Conservation (phyloP, 106 monocot genomes). For the Amphibolis antarctica region DNA sequence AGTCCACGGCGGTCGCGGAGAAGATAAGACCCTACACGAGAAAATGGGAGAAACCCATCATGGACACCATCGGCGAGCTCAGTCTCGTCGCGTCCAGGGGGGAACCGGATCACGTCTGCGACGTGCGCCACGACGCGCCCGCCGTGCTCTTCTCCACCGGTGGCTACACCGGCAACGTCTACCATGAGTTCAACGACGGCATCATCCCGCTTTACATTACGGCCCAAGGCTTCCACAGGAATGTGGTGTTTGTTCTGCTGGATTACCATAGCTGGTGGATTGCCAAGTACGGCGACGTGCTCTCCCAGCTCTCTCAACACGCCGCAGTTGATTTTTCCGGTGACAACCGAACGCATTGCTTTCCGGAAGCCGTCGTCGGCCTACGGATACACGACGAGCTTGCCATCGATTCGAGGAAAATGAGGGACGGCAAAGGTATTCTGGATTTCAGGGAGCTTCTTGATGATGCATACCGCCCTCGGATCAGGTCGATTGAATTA, state of each 20-base stretch:
- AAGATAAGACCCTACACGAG: constrained; percentile 45
- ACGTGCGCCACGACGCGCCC: constrained; percentile 35
- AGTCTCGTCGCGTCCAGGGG: constrained; percentile 11
- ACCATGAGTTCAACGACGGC: constrained; percentile 63
- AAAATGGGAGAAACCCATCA: constrained; percentile 40
- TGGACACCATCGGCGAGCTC: constrained; percentile 35
- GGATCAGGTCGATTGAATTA: constrained; percentile 8
- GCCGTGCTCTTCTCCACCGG: constrained; percentile 68
- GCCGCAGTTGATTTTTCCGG: constrained; percentile 27
- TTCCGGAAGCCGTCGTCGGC: constrained; percentile 43
- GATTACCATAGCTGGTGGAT: constrained; percentile 58
- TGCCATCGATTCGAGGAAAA: neutral
- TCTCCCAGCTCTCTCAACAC: constrained; percentile 37
- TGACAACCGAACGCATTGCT: constrained; percentile 44
- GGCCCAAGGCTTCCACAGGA: constrained; percentile 16
- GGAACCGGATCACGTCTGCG: constrained; percentile 15
- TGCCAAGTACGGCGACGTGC: constrained; percentile 34
- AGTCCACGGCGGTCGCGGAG: neutral
- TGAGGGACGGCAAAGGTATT: neutral
- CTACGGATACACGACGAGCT: constrained; percentile 54
- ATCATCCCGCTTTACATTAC: constrained; percentile 60
- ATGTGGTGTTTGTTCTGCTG: constrained; percentile 43
- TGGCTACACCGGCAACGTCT: constrained; percentile 71
- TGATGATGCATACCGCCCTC: constrained; percentile 6
- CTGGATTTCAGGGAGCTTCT: neutral